Evolutionary conservation across 2,329 filamentous ascomycete species (phyloP), one percentile per base, ranked within the genome.

Genomic region (Alternaria tenuissima): DNA sequence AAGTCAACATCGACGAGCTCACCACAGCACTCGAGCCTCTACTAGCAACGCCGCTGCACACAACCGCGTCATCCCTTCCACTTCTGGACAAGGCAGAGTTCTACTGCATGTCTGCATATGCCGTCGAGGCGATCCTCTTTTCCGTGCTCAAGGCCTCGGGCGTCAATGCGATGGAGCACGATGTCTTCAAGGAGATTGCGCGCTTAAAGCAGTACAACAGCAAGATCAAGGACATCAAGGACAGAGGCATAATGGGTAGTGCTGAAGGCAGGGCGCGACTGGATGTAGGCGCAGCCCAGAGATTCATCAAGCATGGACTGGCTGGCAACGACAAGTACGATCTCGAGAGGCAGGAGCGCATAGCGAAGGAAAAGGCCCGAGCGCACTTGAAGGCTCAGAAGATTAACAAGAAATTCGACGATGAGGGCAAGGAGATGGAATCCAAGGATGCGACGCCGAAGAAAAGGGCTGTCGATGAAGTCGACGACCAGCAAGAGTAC

Each of bases 1-100:
- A 93, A 67, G 86, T 87, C 68, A 88, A 93, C 76, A 87, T 98
- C 52, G 91, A 96, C 79, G 87, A 89, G 56, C 85, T 98, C 47
- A 88, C 96, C 75, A 86, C 89, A 36, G 84, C 87, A 4, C 84
- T 98, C 28, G 81, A 87, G 64, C 93, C 94, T n/a, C 81, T 98
- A 6, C 81, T 96, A 26, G 82, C 84, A 36, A 84, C 85, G 51
- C 79, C 86, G 1, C 81, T 97, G 43, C 83, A 87, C 52, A 87
- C 89, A 41, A 86, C 88, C 57, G 88, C 92, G 5, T 89, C 88
- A 56, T 93, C 93, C 75, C 84, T 98, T 7, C 94, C 94, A 2
- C 85, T 98, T n/a, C 85, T 99, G 62, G 94, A 98, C 82, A 94
- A 93, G 81, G 93, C 95, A 7, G 97, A 98, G 81, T 88, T 97